Evolutionary conservation across 352 stramenopile species (phyloP).

Genomic region (Pelagophyceae sp.): DNA sequence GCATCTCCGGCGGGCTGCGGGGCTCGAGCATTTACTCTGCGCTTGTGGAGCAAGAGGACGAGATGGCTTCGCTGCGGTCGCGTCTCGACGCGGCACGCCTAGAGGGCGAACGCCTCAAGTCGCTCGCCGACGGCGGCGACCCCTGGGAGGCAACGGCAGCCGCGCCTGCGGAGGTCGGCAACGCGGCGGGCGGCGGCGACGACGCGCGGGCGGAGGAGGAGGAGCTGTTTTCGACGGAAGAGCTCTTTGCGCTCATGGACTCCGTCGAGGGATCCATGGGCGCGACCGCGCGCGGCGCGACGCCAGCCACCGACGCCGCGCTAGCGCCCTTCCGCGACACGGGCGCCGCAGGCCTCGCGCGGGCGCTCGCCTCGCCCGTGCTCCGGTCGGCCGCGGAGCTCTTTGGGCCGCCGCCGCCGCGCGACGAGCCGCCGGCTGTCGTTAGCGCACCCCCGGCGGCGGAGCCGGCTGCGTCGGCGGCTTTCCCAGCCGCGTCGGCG

Average conservation of each 20-base stretch:
- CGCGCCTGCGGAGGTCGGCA: not conserved
- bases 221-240: not conserved
- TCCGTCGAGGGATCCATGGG: not conserved
- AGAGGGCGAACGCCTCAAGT: not conserved
- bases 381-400: not conserved
- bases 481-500: too few species aligned
- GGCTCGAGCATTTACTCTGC: not conserved
- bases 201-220: not conserved
- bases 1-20: not conserved
- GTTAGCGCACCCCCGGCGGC: too few species aligned
- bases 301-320: not conserved
- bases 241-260: not conserved
- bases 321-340: not conserved
- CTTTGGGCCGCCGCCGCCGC: not conserved
- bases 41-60: constrained; percentile 7
- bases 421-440: too few species aligned
- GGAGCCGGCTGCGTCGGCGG: too few species aligned
- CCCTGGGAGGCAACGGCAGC: not conserved
- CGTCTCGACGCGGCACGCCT: not conserved
- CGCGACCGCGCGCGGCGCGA: not conserved
- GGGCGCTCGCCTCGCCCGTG: not conserved
- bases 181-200: not conserved
- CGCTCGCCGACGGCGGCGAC: not conserved
- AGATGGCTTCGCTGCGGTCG: not conserved
- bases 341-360: not conserved